A percentile compares a stretch with the other conserved stretches of the same genome.
These are phyloP conservation scores for Phytophthora melonis DNA, from an alignment of 352 stramenopile genomes.

Conservation along the genomic window DNA sequence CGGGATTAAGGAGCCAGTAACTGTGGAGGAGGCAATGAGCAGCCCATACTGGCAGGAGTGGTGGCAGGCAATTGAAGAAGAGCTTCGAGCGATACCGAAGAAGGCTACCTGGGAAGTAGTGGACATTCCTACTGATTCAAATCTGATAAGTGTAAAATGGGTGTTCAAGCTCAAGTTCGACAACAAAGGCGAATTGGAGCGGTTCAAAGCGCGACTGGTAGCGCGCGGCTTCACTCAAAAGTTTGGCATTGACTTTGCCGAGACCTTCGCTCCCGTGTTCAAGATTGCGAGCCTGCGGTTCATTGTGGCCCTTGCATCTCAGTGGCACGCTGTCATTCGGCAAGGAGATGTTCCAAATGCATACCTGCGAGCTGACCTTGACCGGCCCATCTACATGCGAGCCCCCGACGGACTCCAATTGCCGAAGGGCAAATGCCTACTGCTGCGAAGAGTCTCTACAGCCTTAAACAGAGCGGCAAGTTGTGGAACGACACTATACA, in stretches of 20 bases:
- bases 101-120: constrained; percentile 8
- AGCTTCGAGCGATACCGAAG: neutral
- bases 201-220: constrained; percentile 17
- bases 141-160: neutral
- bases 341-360: neutral
- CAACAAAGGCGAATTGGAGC: constrained; percentile 4
- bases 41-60: neutral
- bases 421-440: neutral
- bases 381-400: neutral
- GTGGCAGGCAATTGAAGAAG: neutral
- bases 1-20: neutral
- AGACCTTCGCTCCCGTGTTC: too few relatives aligned
- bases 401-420: neutral
- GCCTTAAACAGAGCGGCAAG: neutral
- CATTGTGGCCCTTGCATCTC: too few relatives aligned
- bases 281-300: too few relatives aligned
- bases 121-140: neutral
- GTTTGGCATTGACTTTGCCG: too few relatives aligned
- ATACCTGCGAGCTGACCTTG: neutral
- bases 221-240: too few relatives aligned
- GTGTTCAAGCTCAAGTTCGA: too few relatives aligned
- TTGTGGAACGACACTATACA: neutral
- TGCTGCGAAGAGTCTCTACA: neutral
- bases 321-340: too few relatives aligned
- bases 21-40: constrained; percentile 2